Conservation (phyloP, 139 green algal species). For the Gonium pectorale region DNA sequence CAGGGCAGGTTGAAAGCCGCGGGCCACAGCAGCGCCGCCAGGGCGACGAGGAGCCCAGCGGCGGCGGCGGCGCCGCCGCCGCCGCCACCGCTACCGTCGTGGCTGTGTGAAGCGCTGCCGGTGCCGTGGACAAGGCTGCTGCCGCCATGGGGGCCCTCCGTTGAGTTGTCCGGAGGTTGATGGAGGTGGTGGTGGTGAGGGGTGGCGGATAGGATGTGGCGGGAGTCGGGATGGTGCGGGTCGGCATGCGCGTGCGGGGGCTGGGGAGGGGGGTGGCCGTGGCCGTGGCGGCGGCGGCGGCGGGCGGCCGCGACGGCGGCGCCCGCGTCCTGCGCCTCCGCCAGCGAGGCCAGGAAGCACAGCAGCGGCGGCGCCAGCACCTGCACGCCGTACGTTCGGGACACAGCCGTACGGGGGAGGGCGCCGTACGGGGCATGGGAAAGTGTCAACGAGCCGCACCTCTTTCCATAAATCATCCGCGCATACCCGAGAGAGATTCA, state of each 20-base stretch:
- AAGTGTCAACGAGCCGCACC: no score
- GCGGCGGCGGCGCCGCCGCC: neutral
- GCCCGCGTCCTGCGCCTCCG: slow-evolving; percentile 28
- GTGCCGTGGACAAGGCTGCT: no score
- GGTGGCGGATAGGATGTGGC: no score
- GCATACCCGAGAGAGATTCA: no score
- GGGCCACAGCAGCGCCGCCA: slow-evolving; percentile 27
- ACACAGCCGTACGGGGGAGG: no score
- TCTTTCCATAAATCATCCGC: no score
- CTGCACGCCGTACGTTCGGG: no score
- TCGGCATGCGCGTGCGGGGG: neutral
- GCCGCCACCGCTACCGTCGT: neutral
- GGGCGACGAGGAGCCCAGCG: neutral
- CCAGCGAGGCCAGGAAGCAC: neutral
- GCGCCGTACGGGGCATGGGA: no score
- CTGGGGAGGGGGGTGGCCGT: no score
- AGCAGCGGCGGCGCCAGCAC: slow-evolving; percentile 19
- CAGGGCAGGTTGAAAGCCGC: slow-evolving; percentile 34
- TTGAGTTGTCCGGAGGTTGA: neutral
- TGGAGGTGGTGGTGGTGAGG: no score
- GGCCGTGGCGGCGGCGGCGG: neutral
- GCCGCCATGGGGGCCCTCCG: neutral
- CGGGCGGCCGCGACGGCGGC: neutral
- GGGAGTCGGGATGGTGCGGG: neutral
- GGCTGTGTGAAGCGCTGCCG: no score